Base-by-base conservation (phyloP, 176 grass and related monocot species). In the Carex pumila region DNA sequence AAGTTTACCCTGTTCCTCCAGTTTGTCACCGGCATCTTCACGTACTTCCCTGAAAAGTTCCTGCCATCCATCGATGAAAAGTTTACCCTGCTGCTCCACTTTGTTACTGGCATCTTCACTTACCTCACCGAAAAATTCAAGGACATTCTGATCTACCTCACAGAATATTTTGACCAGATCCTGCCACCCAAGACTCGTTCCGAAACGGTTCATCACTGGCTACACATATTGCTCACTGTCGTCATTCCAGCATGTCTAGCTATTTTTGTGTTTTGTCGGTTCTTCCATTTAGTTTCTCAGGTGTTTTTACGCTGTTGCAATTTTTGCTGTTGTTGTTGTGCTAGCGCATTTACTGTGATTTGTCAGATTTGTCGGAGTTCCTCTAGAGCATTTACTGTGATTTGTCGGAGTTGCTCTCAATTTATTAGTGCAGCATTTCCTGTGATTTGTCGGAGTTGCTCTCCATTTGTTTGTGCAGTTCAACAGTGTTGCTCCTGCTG, bases 151-250 rank as follows among this genome's bases (percentile, higher is more conserved):
- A 0, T 65, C 49, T 65, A 30, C 70, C 85, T 88, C 21, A 39
- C 13, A 29, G 30, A 19, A 52, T 87, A 87, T 77, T 56, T 6
- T 7, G 82, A 89, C 82, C 41, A 87, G 41, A 47, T 85, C 3
- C 32, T 92, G 81, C 82, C 69, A 5, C 78, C 82, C 30, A 81
- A 87, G n/a, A 79, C 81, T 9, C 79, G 69, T 6, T 59, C 81
- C 5, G 75, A 87, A 80, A 87, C 39, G 41, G 37, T 92, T 64
- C 3, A 14, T 59, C 21, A 6, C 36, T 90, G 77, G 88, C 0
- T 84, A 0, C 71, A 58, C 34, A 4, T 80, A 30, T 65, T 43
- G 22, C 17, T 85, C 62, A 17, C 64, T 3, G 71, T 84, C 12
- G 29, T 75, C 56, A 25, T 90, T n/a, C 79, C 74, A 3, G 73